Evolutionary conservation across 208 protist genomes (phyloP).

Genomic region (Strigomonas galati): DNA sequence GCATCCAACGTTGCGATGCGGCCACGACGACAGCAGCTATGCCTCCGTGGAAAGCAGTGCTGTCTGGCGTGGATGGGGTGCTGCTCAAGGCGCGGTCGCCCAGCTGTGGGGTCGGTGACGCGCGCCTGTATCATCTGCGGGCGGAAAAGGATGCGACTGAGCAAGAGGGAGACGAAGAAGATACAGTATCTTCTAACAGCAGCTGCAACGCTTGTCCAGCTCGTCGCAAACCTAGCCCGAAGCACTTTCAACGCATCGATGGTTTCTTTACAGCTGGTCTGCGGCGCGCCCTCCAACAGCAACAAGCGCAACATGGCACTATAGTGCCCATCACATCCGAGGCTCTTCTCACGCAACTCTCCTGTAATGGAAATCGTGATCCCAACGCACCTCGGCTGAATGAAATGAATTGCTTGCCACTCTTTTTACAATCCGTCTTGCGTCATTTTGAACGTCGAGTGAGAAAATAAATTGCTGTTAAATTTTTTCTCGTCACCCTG

Average conservation of each 20-base stretch:
- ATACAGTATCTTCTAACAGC: too few relatives aligned
- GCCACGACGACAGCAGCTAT: too few relatives aligned
- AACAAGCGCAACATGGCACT: too few relatives aligned
- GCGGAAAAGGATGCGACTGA: neutral
- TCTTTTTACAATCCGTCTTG: slow-evolving; percentile 10
- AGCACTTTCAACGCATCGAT: slow-evolving; percentile 30
- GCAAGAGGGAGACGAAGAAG: too few relatives aligned
- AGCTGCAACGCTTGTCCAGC: neutral
- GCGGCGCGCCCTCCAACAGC: slow-evolving; percentile 17
- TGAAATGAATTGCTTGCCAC: too few relatives aligned
- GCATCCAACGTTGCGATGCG: too few relatives aligned
- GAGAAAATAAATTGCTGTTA: slow-evolving; percentile 8
- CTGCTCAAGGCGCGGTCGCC: slow-evolving; percentile 78
- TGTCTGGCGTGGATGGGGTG: slow-evolving; percentile 43
- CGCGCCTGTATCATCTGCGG: slow-evolving; percentile 38
- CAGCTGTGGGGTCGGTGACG: slow-evolving; percentile 75
- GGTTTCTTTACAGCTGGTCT: slow-evolving; percentile 65
- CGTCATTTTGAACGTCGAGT: slow-evolving; percentile 9
- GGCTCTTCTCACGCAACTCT: too few relatives aligned
- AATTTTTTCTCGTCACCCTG: neutral
- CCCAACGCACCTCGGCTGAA: too few relatives aligned
- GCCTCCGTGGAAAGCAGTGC: neutral
- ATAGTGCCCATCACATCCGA: neutral
- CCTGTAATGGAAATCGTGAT: too few relatives aligned
- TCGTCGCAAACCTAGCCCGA: neutral